Evolutionary conservation across 1,284 basidiomycete species (phyloP), one percentile per base, ranked within the genome.

Genomic region (Boletus calvinii): DNA sequence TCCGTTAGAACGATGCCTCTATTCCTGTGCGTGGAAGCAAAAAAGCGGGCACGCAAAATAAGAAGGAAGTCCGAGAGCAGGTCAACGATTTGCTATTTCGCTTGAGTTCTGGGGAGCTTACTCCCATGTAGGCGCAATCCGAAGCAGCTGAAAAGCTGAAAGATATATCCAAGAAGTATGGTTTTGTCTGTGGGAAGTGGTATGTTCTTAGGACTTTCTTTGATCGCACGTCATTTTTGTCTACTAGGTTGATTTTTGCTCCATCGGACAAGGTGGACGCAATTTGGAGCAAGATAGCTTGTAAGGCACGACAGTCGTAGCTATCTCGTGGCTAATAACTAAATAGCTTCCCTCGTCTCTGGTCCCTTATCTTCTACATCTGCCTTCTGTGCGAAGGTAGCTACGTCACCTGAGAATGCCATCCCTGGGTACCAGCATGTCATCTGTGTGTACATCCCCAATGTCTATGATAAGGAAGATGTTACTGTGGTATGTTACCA

Each of bases 51-150:
- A 74, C 76, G 0, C 83, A 77, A 66, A 84, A 83, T 62, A 89
- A 89, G 67, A 89, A 87, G 64, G 84, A 89, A 66, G 66, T 85
- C 10, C 77, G 85, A 32, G 86, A 89, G 65, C 72, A 82, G 70
- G 65, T 62, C 6, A 70, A 15, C 13, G 34, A 42, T 45, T 29
- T 8, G 3, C 32, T 29, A 7, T 44, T 2, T 36, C 2, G 0
- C 22, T 35, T 26, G n/a, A 4, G 15, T 26, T 34, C 26, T 10
- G 11, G 29, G 31, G 15, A 9, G 8, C 41, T 56, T 18, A 60
- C 34, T 35, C 24, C 34, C 31, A 2, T 22, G 9, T 58, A 88
- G 85, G 73, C 74, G 5, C 85, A 87, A 71, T 66, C 71, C 3
- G 77, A 83, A 52, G 81, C 83, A 8, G 65, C 77, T 2, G 73